Evolutionary conservation across 2,329 filamentous ascomycete species (phyloP), one percentile per base, ranked within the genome.

Genomic region (Proliferodiscus dingleyae): DNA sequence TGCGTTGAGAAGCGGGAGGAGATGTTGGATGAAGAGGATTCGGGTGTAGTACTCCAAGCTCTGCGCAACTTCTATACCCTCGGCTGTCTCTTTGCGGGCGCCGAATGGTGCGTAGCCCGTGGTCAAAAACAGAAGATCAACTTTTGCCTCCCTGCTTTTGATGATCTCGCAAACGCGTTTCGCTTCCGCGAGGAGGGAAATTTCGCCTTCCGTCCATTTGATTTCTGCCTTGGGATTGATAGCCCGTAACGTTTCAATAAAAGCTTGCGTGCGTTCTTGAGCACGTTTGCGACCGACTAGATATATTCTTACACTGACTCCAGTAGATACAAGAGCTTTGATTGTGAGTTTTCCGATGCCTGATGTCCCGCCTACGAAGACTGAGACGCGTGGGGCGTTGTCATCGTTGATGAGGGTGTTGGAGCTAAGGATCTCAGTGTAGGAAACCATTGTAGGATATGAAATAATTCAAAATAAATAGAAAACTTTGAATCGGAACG

Each of bases 31-130:
- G 55, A 80, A 74, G 23, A 74, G 74, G 42, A 74, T 68, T 13
- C 79, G 77, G 1, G 72, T 67, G 61, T 82, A 81, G 62, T 75
- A 75, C 10, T 65, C 64, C 13, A 80, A 64, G 6, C 70, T 67
- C 26, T 70, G 67, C 32, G 71, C 66, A 24, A 68, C 63, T 40
- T 76, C 69, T 1, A 84, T 61, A 1, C 74, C 75, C 59, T 84
- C 80, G 0, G 64, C 39, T 0, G 78, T 81, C 47, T 80, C 78
- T 22, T 37, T 41, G 37, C 59, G 54, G 3, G 47, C 51, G 21
- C 37, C 46, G 37, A 61, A 50, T 4, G 59, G 53, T 23, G 56
- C 30, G 49, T 53, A 61, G 1, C 70, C 71, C 1, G 66, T 60
- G 7, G 64, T 69, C 50, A 73, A 52, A 38, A 75, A 71, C 2